Evolutionary conservation across 352 stramenopile genomes (phyloP), one percentile per base, ranked within the genome.

Genomic region (Pythium plurisporium): DNA sequence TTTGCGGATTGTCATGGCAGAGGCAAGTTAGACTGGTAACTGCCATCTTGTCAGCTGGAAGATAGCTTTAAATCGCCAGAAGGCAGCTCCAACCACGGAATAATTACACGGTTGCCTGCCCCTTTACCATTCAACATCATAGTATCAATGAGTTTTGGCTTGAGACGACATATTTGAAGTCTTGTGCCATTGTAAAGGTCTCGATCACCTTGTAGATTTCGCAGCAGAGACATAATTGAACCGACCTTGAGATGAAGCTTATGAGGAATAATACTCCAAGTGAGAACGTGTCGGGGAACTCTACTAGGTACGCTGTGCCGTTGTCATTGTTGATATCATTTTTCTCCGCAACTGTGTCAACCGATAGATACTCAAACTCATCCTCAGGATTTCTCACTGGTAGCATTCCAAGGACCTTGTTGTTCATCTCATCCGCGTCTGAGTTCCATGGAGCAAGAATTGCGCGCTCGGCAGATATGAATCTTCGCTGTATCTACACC

Each of bases 1-100:
- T 42, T 67, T 67, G 52, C 62, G 58, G 51, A 67, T 67, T 0
- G 51, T 58, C 59, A 67, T 67, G 19, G 51, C 37, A 33, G 59
- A 69, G 0, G 62, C 49, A 22, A 31, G 40, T 1, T 40, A 1
- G n/a, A 69, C 20, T 5, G 54, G 48, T 14, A 65, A 69, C 33
- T 69, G 62, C 15, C 50, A 46, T 1, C 62, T 34, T 0, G 49
- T 27, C 11, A 65, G 27, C 10, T 52, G 26, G 10, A 65, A 2
- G 55, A 50, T 3, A 58, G 22, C 22, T 30, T 31, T 46, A 23
- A 63, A 44, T 31, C 19, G 42, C 19, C 34, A 14, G 17, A 48
- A 12, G 47, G 43, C 22, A 44, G 19, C 31, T 42, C 30, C 5
- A 54, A n/a, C 7, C 41, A 27, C 1, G 41, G 38, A 33, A 59